phyloP scores from a whole-genome alignment of 2,329 filamentous ascomycete species.

The Knufia fluminis region DNA sequence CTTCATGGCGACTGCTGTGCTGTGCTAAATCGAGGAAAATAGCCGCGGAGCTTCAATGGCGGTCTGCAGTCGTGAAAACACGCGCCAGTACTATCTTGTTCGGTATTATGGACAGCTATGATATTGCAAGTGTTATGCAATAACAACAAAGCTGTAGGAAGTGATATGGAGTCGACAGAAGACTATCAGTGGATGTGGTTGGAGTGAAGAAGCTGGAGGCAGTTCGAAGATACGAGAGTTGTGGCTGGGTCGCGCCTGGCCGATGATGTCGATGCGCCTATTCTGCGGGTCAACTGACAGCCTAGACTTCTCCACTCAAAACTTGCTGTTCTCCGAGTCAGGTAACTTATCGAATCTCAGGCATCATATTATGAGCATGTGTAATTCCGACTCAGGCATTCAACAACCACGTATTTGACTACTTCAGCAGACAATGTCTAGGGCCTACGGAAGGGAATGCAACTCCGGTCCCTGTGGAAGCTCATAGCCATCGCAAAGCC shows the following conservation, averaged over 20 bases:
- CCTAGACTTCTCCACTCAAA: background rate
- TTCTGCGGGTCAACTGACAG: constrained; percentile 6
- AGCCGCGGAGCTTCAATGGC: background rate
- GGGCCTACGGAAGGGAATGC: too few species aligned
- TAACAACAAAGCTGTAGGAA: background rate
- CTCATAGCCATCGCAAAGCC: too few species aligned
- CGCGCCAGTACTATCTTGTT: background rate
- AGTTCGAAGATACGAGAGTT: background rate
- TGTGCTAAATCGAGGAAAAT: background rate
- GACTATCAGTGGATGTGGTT: background rate
- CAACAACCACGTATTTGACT: too few species aligned
- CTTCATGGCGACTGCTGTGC: constrained; percentile 4
- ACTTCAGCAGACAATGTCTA: too few species aligned
- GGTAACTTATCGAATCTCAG: too few species aligned
- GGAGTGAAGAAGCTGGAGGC: background rate
- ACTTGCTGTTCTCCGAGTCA: background rate
- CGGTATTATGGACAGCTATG: background rate
- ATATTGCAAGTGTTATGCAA: background rate
- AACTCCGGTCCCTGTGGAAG: too few species aligned
- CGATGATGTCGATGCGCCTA: background rate
- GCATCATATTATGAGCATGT: too few species aligned
- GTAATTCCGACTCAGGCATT: too few species aligned
- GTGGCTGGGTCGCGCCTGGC: background rate
- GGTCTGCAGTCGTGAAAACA: background rate
- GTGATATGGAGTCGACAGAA: background rate